Evolutionary conservation across 257 asterid genomes (phyloP).

Genomic region (Fraxinus cuspidata): DNA sequence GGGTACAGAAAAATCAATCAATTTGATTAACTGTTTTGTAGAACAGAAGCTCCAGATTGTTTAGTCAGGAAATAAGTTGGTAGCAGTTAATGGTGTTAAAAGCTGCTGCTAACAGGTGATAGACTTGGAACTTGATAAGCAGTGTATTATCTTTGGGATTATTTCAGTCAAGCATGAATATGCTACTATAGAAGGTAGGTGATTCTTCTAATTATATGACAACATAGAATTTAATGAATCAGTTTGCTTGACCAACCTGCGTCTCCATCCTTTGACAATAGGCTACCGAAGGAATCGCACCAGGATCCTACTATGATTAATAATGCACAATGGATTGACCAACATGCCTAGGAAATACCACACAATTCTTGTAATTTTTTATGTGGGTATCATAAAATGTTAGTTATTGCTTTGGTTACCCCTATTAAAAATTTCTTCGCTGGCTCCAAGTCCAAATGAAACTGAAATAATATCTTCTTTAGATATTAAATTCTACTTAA

Average conservation of each 20-base stretch:
- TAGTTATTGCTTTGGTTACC: conserved; percentile 4
- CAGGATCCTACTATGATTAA: not conserved
- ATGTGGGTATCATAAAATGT: not conserved
- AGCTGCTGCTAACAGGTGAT: not conserved
- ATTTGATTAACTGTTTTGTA: not conserved
- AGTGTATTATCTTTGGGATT: no score
- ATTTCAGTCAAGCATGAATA: no score
- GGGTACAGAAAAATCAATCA: not conserved
- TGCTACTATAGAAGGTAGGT: no score
- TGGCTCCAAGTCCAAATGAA: not conserved
- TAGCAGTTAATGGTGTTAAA: not conserved
- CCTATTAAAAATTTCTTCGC: not conserved
- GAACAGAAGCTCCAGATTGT: not conserved
- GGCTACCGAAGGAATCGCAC: not conserved
- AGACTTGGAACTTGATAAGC: no score
- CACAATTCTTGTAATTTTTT: conserved; percentile 7
- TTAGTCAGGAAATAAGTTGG: not conserved
- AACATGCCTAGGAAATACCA: not conserved
- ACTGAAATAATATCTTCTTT: not conserved
- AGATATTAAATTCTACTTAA: not conserved
- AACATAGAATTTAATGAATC: no score
- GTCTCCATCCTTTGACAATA: not conserved
- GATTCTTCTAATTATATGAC: no score
- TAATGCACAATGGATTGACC: not conserved
- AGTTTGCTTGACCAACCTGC: not conserved